Base-by-base conservation (phyloP, 2,329 filamentous ascomycete genomes). In the Talaromyces pinophilus region DNA sequence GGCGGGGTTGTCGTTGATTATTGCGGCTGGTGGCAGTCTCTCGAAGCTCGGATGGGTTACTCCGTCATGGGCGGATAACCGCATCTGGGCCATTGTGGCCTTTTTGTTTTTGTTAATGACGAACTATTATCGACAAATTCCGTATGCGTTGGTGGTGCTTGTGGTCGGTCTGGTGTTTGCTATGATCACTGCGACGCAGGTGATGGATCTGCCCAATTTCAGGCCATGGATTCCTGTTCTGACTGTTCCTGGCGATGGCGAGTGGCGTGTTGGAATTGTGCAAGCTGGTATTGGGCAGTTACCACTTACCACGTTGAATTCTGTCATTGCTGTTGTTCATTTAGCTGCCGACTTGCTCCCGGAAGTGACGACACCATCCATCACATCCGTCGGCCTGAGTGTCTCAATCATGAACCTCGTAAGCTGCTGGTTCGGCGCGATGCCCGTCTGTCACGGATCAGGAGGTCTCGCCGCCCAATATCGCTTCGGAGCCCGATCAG, bases 381-480 rank as follows among this genome's bases (percentile, higher is more conserved):
- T 92, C 5, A 94, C 92, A 0, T 84, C 88, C 0, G 83, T 98
- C 35, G 94, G 93, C 1, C 76, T 93, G 67, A 96, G 92, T 64
- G 92, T 98, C 3, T 89, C 90, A 0, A 73, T 83, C 1, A 96
- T 97, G 87, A 98, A 98, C 75, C 81, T 97, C 3, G 77, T 90
- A 0, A 90, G 91, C 17, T 93, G 92, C 72, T 96, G 92, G 91
- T 96, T 97, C 72, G 93, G 93, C 59, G 91, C 90, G 5, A 98
- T 97, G 95, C 95, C 94, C 2, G 88, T 95, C 3, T 98, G 95
- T 74, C 95, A 98, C 75, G 94, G 94, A 5, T 92, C 92, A 0
- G 94, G 94, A 2, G 94, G 94, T 0, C 82, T 98, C 0, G 95
- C 95, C 5, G 95, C 91, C 0, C 94, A 98, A 76, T 92, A 92